These are phyloP conservation scores for Akanthomyces lecanii DNA, from an alignment of 2,329 filamentous ascomycete species.

Conservation along the genomic window DNA sequence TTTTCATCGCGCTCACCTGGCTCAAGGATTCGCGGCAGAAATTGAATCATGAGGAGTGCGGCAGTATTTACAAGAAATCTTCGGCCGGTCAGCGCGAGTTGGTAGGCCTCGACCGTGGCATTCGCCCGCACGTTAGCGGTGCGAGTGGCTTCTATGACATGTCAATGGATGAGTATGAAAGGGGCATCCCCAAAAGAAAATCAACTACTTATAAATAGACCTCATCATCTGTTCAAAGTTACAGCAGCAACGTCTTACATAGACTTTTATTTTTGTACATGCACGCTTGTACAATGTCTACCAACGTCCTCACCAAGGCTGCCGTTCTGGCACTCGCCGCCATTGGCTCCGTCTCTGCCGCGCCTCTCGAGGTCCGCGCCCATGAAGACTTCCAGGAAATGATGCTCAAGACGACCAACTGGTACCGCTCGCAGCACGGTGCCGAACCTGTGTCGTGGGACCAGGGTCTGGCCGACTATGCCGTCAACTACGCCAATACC, in stretches of 20 bases:
- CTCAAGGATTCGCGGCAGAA: neutral
- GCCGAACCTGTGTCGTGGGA: conserved; percentile 60
- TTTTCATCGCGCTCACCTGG: neutral
- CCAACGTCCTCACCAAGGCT: neutral
- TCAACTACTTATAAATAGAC: no score
- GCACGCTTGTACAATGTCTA: neutral
- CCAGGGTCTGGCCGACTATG: conserved; percentile 53
- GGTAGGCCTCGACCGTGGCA: neutral
- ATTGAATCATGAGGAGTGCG: neutral
- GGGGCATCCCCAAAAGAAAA: neutral
- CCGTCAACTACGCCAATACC: conserved; percentile 53
- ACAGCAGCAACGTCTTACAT: neutral
- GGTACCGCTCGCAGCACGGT: conserved; percentile 75
- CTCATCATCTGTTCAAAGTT: neutral
- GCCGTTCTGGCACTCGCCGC: neutral
- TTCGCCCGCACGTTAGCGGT: no score
- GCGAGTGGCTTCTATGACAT: no score
- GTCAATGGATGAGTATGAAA: neutral
- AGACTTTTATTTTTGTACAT: neutral
- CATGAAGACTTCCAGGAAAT: conserved; percentile 11
- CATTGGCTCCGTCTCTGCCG: neutral
- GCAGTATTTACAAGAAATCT: neutral
- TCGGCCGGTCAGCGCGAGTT: neutral
- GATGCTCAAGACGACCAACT: conserved; percentile 67
- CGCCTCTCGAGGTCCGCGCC: neutral